phyloP scores from a whole-genome alignment of 371 early-diverging fungal species.

The Apophysomyces ossiformis region DNA sequence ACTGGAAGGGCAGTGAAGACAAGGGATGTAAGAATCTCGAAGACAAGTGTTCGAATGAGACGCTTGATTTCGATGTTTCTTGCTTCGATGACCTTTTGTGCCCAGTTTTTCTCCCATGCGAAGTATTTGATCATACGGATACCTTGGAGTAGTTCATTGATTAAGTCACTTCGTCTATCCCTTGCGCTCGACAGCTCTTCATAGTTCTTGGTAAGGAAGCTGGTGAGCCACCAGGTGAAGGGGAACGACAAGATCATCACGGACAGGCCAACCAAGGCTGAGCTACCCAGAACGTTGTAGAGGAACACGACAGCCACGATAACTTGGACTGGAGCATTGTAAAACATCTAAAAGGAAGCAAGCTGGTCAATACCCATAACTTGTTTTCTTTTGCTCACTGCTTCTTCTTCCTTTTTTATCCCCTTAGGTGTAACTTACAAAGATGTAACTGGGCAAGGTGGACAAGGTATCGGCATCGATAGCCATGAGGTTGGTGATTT shows the following conservation, averaged over 20 bases:
- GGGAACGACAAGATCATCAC: slow-evolving; percentile 64
- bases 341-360: slow-evolving; percentile 33
- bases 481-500: slow-evolving; percentile 83
- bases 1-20: slow-evolving; percentile 57
- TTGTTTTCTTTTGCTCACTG: background rate
- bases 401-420: background rate
- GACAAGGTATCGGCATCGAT: slow-evolving; percentile 72
- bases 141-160: slow-evolving; percentile 67
- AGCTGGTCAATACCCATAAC: background rate
- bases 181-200: slow-evolving; percentile 27
- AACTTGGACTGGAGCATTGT: slow-evolving; percentile 59
- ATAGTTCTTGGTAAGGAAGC: slow-evolving; percentile 26
- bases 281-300: slow-evolving; percentile 53
- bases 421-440: slow-evolving; percentile 26
- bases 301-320: slow-evolving; percentile 50
- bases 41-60: slow-evolving; percentile 38
- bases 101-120: slow-evolving; percentile 71
- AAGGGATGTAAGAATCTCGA: slow-evolving; percentile 44
- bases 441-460: slow-evolving; percentile 43
- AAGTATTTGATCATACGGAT: slow-evolving; percentile 73
- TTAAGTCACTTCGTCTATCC: slow-evolving; percentile 50
- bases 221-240: slow-evolving; percentile 54
- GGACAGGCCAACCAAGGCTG: slow-evolving; percentile 54
- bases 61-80: slow-evolving; percentile 59
- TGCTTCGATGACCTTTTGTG: slow-evolving; percentile 49